Evolutionary conservation across 306 rosid genomes (phyloP).

Genomic region (Citrullus mucosospermus): DNA sequence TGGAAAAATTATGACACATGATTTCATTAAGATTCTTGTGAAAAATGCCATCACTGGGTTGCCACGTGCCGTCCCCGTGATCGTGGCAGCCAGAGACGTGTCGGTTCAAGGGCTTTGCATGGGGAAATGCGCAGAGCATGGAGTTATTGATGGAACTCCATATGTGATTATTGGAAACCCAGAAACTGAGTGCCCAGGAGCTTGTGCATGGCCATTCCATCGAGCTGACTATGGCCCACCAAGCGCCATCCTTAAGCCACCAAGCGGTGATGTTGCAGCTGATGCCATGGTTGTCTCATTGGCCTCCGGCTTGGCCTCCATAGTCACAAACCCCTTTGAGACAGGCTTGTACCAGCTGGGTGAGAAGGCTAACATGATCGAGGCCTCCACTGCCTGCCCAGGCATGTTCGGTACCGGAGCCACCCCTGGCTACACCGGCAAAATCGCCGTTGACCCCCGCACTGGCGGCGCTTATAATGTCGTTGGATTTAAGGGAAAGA

Average conservation of each 20-base stretch:
- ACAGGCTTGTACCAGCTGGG: constrained; percentile 19
- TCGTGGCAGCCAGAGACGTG: constrained; percentile 26
- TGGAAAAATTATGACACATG: constrained; percentile 37
- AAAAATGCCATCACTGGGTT: constrained; percentile 13
- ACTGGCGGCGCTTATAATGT: constrained; percentile 28
- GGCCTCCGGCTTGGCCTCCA: constrained; percentile 45
- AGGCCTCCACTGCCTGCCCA: constrained; percentile 18
- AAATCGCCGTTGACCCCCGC: constrained; percentile 2
- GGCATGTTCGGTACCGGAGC: constrained; percentile 25
- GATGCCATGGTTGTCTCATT: constrained; percentile 36
- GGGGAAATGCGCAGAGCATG: background rate
- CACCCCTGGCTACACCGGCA: constrained; percentile 12
- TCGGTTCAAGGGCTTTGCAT: constrained; percentile 27
- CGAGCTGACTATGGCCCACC: background rate
- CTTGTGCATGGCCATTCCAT: constrained; percentile 41
- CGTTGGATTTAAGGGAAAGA: constrained; percentile 9
- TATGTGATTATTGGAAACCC: constrained; percentile 46
- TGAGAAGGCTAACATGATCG: background rate
- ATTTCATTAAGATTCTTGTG: constrained; percentile 20
- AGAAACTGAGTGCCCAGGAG: constrained; percentile 39
- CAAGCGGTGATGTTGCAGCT: constrained; percentile 25
- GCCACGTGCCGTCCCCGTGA: constrained; percentile 15
- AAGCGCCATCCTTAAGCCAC: constrained; percentile 10
- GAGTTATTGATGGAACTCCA: background rate
- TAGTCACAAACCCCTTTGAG: constrained; percentile 29